Evolutionary conservation across 2,329 filamentous ascomycete species (phyloP).

Genomic region (Aspergillus glaucus): DNA sequence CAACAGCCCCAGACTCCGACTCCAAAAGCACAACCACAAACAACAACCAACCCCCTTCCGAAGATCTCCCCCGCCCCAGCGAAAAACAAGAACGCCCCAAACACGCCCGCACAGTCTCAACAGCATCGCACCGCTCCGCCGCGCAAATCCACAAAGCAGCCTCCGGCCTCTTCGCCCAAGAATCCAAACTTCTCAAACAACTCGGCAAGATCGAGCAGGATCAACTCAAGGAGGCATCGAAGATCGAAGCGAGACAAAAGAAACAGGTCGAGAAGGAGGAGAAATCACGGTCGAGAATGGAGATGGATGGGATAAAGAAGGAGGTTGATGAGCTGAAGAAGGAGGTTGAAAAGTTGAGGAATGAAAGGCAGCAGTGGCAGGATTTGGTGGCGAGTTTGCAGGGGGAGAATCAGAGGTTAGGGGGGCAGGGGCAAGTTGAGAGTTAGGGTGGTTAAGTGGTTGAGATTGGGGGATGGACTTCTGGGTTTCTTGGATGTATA

Average conservation of each 20-base stretch:
- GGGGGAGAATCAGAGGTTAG: slow-evolving; percentile 50
- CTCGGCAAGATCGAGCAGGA: slow-evolving; percentile 38
- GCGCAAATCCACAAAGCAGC: slow-evolving; percentile 24
- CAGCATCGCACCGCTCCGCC: slow-evolving; percentile 13
- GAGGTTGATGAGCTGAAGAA: slow-evolving; percentile 42
- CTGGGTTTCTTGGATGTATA: too few relatives aligned
- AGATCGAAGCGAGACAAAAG: slow-evolving; percentile 31
- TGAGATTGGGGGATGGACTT: not conserved
- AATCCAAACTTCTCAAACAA: slow-evolving; percentile 32
- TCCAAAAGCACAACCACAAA: slow-evolving; percentile 14
- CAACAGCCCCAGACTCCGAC: slow-evolving; percentile 1
- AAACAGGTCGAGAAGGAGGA: slow-evolving; percentile 40
- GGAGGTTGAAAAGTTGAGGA: slow-evolving; percentile 43
- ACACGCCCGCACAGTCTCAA: not conserved
- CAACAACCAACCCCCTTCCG: slow-evolving; percentile 8
- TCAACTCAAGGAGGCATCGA: slow-evolving; percentile 35
- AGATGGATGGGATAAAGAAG: slow-evolving; percentile 43
- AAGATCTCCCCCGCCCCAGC: not conserved
- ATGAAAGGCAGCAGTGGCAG: slow-evolving; percentile 46
- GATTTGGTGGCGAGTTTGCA: slow-evolving; percentile 51
- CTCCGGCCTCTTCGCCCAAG: slow-evolving; percentile 24
- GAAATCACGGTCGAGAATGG: slow-evolving; percentile 34
- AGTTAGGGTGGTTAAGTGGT: not conserved
- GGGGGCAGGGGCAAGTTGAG: slow-evolving; percentile 7
- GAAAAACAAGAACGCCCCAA: slow-evolving; percentile 2